Conservation (phyloP, 257 asterid genomes). For the Solanum boliviense region DNA sequence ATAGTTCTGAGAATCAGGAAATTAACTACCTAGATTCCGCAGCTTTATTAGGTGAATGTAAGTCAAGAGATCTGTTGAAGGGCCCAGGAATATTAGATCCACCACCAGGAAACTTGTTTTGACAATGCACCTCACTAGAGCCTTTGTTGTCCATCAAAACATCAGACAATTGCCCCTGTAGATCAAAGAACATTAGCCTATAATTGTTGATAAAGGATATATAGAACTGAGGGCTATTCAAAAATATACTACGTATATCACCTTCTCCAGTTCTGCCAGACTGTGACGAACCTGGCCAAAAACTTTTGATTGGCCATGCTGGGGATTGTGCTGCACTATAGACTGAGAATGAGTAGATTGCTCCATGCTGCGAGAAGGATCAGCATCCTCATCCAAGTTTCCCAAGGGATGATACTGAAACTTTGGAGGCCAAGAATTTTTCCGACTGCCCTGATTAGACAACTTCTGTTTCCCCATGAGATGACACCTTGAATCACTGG, state of each 20-base stretch:
- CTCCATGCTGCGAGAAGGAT: slow-evolving; percentile 30
- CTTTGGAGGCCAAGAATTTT: slow-evolving; percentile 48
- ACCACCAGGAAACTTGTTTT: slow-evolving; percentile 26
- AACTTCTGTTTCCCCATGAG: slow-evolving; percentile 48
- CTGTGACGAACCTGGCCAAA: slow-evolving; percentile 37
- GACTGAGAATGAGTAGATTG: slow-evolving; percentile 34
- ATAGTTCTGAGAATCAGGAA: background rate
- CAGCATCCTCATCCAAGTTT: slow-evolving; percentile 52
- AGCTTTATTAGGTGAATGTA: slow-evolving; percentile 24
- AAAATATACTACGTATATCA: slow-evolving; percentile 12
- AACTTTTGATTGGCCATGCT: slow-evolving; percentile 38
- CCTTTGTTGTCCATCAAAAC: slow-evolving; percentile 33
- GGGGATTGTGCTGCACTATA: slow-evolving; percentile 29
- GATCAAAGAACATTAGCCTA: slow-evolving; percentile 11
- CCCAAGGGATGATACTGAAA: slow-evolving; percentile 94
- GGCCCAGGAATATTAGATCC: slow-evolving; percentile 23
- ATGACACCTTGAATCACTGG: slow-evolving; percentile 38
- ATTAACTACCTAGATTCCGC: slow-evolving; percentile 44
- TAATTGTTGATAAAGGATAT: background rate
- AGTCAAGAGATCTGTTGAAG: slow-evolving; percentile 30
- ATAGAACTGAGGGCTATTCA: background rate
- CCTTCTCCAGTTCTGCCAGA: slow-evolving; percentile 33
- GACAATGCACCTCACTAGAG: slow-evolving; percentile 26
- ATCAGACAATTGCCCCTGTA: slow-evolving; percentile 46
- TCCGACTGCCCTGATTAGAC: slow-evolving; percentile 34